Base-by-base conservation (phyloP, 345 rosid genomes). In the Lenwebbia sp. region DNA sequence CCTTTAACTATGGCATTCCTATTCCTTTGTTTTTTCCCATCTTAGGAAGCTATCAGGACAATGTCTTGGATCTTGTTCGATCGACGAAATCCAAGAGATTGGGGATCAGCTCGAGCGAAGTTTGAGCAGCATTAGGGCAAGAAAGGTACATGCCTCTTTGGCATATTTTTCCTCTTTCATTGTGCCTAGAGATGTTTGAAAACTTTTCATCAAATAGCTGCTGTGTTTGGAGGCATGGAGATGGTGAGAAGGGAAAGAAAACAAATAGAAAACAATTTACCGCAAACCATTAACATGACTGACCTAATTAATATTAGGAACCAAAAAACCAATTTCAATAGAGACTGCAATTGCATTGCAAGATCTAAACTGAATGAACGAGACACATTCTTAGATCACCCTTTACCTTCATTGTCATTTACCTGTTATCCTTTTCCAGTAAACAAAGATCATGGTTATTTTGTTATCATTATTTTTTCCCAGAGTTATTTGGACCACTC, bases 41-140 rank as follows among this genome's bases (percentile, higher is more conserved):
- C 13, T 65, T 70, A 94, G 98, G 88, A 92, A 90, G 88, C 86
- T 93, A 78, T 78, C 91, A 89, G 98, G 97, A 76, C 90, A 91
- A 85, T 70, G 52, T 50, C 83, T 94, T 76, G 92, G 25, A 57
- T 87, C 89, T 2, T 91, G 93, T 83, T 90, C 93, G 4, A 6
- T 85, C 1, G 89, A 90, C 26, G 94, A 93, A 83, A 93, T 94
- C 84, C 83, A 88, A 47, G 91, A 88, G 33, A 88, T 91, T 74
- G 88, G 86, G 51, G 28, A 54, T 33, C 92, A 93, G 85, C 87
- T 94, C 7, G 92, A 91, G 89, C 89, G 47, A 82, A 93, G 96
- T 85, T 88, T 94, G 70, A 58, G 56, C 76, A 93, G 53, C 40
- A 86, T 93, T 82, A 92, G 98, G 88, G 89, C 88, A 57, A 92